Evolutionary conservation across 2,329 filamentous ascomycete species (phyloP), one percentile per base, ranked within the genome.

Genomic region (Boeremia exigua): DNA sequence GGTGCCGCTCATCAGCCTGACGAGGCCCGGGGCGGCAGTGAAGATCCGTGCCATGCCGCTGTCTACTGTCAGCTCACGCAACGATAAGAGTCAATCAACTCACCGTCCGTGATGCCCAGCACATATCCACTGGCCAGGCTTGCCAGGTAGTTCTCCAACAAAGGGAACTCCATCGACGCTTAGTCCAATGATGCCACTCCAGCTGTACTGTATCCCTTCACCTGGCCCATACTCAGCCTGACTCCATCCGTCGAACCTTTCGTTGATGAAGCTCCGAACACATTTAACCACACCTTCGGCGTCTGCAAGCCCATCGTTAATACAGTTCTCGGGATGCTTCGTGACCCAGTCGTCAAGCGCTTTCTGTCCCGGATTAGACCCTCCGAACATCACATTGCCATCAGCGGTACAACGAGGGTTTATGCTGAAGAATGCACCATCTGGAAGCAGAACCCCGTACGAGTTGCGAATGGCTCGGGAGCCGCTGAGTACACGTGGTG

Each of bases 351-450:
- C 54, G 38, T 72, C 67, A 14, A 75, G 61, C 40, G 65, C 54
- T 29, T 62, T 59, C 42, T 74, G 72, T 2, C 72, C 70, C 27
- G 69, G 66, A 37, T 73, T 74, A 1, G 62, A 68, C 5, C 72
- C 72, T 2, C 72, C 71, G 34, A 75, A 71, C 65, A 75, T 62
- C 7, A 74, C 54, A 17, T 68, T 62, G 9, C 71, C 71, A 39
- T 75, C 71, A 3, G 66, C 51, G 7, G 60, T 61, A 17, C 60
- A 68, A 11, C 72, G 69, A 11, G 72, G 67, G 43, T 75, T 75
- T 54, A 75, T 73, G 37, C 65, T 73, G 47, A 74, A 67, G 0
- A 74, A 44, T 0, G 44, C 71, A 0, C 72, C 70, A 14, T 69
- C 59, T 1, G 68, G 60, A 8, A 73, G 59, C 5, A 74, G 56